Conservation (phyloP, 179 eudicot genomes). For the Kewa caespitosa region DNA sequence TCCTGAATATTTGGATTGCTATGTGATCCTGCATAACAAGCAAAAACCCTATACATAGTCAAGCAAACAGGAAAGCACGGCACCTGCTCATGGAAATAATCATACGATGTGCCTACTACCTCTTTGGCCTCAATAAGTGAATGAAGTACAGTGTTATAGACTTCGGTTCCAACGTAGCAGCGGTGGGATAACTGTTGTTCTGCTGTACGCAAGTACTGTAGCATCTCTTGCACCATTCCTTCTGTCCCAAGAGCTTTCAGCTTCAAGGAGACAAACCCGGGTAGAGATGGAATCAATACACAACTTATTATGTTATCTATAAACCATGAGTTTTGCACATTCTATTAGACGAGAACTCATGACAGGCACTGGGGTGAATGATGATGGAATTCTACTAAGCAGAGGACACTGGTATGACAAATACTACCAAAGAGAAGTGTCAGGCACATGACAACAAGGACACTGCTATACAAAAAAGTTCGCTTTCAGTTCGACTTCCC, state of each 20-base stretch:
- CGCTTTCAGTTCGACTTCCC: no score
- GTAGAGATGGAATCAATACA: conserved; percentile 9
- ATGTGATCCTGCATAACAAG: conserved; percentile 48
- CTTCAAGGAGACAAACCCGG: conserved; percentile 38
- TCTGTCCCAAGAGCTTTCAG: conserved; percentile 77
- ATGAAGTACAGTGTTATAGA: conserved; percentile 71
- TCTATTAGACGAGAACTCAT: no score
- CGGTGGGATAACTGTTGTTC: conserved; percentile 43
- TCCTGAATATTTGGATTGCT: conserved; percentile 66
- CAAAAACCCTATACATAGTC: conserved; percentile 15
- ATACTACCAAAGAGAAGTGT: no score
- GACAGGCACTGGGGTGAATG: no score
- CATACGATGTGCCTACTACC: conserved; percentile 40
- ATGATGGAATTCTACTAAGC: no score
- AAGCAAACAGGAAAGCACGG: conserved; percentile 3
- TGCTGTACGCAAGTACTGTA: conserved; percentile 51
- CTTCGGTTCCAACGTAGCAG: conserved; percentile 31
- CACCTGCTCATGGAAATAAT: neutral
- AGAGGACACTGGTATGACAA: no score
- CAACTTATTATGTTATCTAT: neutral
- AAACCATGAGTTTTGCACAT: no score
- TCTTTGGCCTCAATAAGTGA: conserved; percentile 72
- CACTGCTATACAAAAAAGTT: no score
- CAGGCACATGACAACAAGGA: no score
- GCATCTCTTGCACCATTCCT: conserved; percentile 71